A percentile compares a stretch with the other conserved stretches of the same genome.
phyloP scores from a whole-genome alignment of 768 basidiomycete genomes.

The Rhodotorula taiwanensis region DNA sequence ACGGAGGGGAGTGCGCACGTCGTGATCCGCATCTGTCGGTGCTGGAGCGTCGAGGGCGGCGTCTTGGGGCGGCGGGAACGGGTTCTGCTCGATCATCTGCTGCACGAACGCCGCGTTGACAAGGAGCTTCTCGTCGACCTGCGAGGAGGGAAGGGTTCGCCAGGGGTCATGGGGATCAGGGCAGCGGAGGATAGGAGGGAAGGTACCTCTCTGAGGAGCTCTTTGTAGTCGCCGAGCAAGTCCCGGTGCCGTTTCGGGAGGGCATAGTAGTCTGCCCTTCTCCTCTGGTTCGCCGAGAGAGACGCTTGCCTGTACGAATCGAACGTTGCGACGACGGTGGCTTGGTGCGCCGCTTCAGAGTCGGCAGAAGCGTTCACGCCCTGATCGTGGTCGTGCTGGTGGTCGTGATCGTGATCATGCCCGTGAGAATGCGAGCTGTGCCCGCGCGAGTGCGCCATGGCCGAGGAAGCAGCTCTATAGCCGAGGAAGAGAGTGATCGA shows the following conservation, averaged over 20 bases:
- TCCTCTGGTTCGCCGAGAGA: constrained; percentile 56
- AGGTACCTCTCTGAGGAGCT: constrained; percentile 5
- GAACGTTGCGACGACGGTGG: constrained; percentile 23
- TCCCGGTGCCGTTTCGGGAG: constrained; percentile 64
- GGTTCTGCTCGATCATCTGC: constrained; percentile 14
- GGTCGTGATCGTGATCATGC: not conserved
- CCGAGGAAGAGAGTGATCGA: not conserved
- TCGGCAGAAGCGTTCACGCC: not conserved
- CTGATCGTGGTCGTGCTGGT: constrained; percentile 1
- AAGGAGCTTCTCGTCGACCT: constrained; percentile 23
- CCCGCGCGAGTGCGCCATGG: not conserved
- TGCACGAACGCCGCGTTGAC: constrained; percentile 17
- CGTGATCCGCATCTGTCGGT: constrained; percentile 30
- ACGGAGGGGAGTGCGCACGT: constrained; percentile 15
- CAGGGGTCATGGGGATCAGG: not conserved
- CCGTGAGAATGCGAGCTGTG: constrained; percentile 2
- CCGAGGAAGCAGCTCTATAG: too few species aligned
- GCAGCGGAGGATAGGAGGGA: not conserved
- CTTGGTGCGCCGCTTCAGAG: constrained; percentile 17
- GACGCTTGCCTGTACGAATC: constrained; percentile 16
- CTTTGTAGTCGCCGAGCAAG: constrained; percentile 48
- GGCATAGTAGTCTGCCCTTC: constrained; percentile 69
- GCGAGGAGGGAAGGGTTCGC: too few species aligned
- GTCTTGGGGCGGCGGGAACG: constrained; percentile 11
- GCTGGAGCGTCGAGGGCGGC: constrained; percentile 17